Evolutionary conservation across 2,329 filamentous ascomycete species (phyloP).

Genomic region (Pestalotiopsis sp.): DNA sequence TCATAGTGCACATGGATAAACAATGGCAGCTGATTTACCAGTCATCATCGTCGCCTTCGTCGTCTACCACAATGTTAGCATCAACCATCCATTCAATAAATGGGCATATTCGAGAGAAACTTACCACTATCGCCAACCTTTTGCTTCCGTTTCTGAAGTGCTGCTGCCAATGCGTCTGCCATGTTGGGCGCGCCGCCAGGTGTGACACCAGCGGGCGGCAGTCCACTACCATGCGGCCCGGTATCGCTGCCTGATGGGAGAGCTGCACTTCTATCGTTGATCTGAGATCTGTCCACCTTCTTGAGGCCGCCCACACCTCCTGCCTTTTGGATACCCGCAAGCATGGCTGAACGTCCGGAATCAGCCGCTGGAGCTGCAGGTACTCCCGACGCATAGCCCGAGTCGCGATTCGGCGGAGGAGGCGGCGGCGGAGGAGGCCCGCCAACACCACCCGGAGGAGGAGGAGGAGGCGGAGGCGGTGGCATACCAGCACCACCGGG

Average conservation of each 20-base stretch:
- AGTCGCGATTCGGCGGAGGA: conserved; percentile 61
- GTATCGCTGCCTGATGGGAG: conserved; percentile 54
- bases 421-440: conserved; percentile 50
- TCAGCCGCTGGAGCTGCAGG: conserved; percentile 49
- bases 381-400: conserved; percentile 56
- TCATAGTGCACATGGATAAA: not conserved
- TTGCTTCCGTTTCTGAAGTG: conserved; percentile 81
- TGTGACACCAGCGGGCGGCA: conserved; percentile 54
- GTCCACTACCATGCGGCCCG: conserved; percentile 52
- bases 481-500: conserved; percentile 26
- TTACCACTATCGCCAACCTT: conserved; percentile 95
- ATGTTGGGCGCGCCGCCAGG: conserved; percentile 64
- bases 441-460: conserved; percentile 36
- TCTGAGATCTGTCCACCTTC: conserved; percentile 73
- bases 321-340: conserved; percentile 73
- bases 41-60: conserved; percentile 77
- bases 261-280: conserved; percentile 72
- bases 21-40: conserved; percentile 50
- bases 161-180: conserved; percentile 80
- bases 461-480: conserved; percentile 37
- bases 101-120: conserved; percentile 39
- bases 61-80: conserved; percentile 54
- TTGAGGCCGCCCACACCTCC: conserved; percentile 70
- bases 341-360: conserved; percentile 58
- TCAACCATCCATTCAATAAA: conserved; percentile 25